Evolutionary conservation across 1,139 yeast genomes (phyloP), one percentile per base, ranked within the genome.

Genomic region (Suzukiozyma palmioleophila): DNA sequence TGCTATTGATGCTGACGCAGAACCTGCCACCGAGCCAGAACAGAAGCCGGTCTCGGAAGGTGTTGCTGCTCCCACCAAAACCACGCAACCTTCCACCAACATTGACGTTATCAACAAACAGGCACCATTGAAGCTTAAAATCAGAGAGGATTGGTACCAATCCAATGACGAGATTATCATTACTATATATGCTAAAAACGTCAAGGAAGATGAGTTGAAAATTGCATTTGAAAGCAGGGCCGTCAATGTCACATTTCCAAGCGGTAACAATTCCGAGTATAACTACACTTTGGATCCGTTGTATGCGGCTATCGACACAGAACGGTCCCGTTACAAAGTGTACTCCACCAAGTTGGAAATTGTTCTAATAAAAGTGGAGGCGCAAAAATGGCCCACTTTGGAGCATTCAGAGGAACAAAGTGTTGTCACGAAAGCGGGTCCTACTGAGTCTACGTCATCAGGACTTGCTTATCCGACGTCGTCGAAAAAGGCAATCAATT

Each of bases 61-160:
- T 9, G 18, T 18, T 7, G 22, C 40, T 8, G n/a, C 41, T 14
- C 37, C 22, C 6, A 16, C 32, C 36, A 12, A 39, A 36, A 22
- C 40, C 7, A 5, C 22, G 7, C 22, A 18, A 7, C 22, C 46
- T 10, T 57, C 69, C 4, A 60, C 73, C 1, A 57, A 56, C 37
- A 46, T 66, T 22, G 65, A 60, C 13, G 61, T 59, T 10, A 63
- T 69, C 40, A 62, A 64, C 50, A 56, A 60, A 36, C 69, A 60
- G 22, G 75, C 75, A 0, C 76, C 77, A 3, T 48, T 68, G 36
- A 64, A 60, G 37, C 46, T 64, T 36, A 72, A 75, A 43, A 70
- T 81, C 44, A 75, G 83, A 54, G 77, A 75, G 32, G 96, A 89
- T 52, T 89, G 94, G 89, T 88, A 82, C 60, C 96, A 89, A 57